phyloP scores from a whole-genome alignment of 1,284 basidiomycete species.

The Sparassis latifolia region DNA sequence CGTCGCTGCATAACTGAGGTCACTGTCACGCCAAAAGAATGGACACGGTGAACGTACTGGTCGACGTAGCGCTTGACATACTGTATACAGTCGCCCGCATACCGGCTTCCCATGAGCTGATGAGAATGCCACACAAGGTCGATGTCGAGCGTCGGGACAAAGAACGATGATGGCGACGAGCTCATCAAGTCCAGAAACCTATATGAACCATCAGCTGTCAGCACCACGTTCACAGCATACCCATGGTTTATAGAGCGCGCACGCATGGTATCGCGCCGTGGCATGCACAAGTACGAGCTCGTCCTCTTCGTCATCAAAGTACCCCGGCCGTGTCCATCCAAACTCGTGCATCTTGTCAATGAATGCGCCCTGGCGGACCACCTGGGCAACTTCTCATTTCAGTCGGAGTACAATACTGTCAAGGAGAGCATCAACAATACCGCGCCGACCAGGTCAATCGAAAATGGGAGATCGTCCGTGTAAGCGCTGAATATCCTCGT shows the following conservation, averaged over 20 bases:
- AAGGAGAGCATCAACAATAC: constrained; percentile 19
- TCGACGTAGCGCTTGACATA: constrained; percentile 8
- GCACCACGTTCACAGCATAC: too few relatives aligned
- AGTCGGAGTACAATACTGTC: too few relatives aligned
- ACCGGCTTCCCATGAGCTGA: constrained; percentile 8
- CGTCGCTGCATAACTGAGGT: constrained; percentile 15
- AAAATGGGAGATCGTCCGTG: constrained; percentile 39
- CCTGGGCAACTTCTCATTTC: constrained; percentile 21
- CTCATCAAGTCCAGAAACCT: constrained; percentile 40
- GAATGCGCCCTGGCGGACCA: constrained; percentile 51
- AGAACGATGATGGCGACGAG: constrained; percentile 22
- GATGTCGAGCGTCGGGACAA: constrained; percentile 36
- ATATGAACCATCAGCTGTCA: neutral
- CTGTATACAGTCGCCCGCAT: constrained; percentile 6
- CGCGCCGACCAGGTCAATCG: constrained; percentile 45
- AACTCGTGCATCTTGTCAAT: constrained; percentile 30
- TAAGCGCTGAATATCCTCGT: constrained; percentile 37
- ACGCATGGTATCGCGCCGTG: constrained; percentile 19
- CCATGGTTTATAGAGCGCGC: neutral
- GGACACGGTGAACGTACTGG: constrained; percentile 19
- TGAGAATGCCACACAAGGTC: constrained; percentile 32
- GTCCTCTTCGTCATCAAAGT: constrained; percentile 14
- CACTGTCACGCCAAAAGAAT: too few relatives aligned
- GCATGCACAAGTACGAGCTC: constrained; percentile 14
- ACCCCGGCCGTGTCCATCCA: constrained; percentile 15